Evolutionary conservation across 352 stramenopile genomes (phyloP), one percentile per base, ranked within the genome.

Genomic region (Pythium plurisporium): DNA sequence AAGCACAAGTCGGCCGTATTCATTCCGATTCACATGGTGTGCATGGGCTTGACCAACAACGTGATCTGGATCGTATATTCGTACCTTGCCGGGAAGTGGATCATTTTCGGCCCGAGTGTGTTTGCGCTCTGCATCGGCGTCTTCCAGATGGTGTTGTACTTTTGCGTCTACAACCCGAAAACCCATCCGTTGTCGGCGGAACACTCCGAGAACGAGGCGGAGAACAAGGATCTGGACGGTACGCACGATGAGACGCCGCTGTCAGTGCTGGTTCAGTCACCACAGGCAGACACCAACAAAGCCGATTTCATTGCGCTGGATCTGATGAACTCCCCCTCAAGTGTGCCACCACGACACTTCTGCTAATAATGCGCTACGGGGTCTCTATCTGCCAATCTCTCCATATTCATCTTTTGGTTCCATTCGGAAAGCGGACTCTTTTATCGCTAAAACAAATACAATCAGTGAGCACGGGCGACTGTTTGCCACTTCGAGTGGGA

Each of bases 21-120:
- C 56, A 72, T 86, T 41, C 67, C 70, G 12, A 79, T 83, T 29
- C 65, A 82, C 59, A 80, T 86, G 67, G 71, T 86, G 11, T 55
- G 70, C 48, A 69, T 69, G 20, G 73, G 69, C 40, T 46, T 34
- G 41, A 7, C 53, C 15, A 45, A 44, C 53, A 60, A 60, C 53
- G 20, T 53, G 41, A 60, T 82, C 55, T 83, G 76, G 73, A 67
- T 83, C 62, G 64, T 57, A 19, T 47, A 47, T n/a, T n/a, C n/a
- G n/a, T n/a, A n/a, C n/a, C n/a, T n/a, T n/a, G n/a, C n/a, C n/a
- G n/a, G n/a, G n/a, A n/a, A n/a, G 53, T 82, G 75, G 72, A 69
- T 82, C 63, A 67, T 44, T 17, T 82, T 80, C 69, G 67, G 68
- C 19, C 33, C 33, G 15, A 38, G 33, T 15, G 9, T 38, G 10